Percentiles rank a stretch among this genome's conserved stretches.
phyloP scores from a whole-genome alignment of 2,329 filamentous ascomycete genomes.

The Claviceps digitariae region DNA sequence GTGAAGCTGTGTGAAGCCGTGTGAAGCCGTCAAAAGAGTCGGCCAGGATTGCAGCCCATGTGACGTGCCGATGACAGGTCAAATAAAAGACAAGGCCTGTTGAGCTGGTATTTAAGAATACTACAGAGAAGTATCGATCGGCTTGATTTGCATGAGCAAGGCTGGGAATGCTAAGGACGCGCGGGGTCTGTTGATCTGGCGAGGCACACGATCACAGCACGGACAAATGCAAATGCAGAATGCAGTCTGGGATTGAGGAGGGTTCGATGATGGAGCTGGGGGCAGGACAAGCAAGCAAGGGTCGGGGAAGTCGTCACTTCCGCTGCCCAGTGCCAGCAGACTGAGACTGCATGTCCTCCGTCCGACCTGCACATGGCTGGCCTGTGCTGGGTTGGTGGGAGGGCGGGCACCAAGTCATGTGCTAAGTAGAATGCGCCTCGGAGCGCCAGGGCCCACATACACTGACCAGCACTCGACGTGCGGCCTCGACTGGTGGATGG shows the following conservation, averaged over 20 bases:
- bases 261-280: background rate
- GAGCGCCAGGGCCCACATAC: no score
- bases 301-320: constrained; percentile 1
- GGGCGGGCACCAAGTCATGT: background rate
- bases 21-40: background rate
- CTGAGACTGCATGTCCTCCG: background rate
- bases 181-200: background rate
- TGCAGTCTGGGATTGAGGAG: constrained; percentile 3
- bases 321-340: no score
- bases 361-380: background rate
- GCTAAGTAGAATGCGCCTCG: no score
- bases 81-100: background rate
- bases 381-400: background rate
- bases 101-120: background rate
- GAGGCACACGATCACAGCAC: background rate
- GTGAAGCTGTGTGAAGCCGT: background rate
- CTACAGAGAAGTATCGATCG: background rate
- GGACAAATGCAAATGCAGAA: constrained; percentile 2
- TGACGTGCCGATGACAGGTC: background rate
- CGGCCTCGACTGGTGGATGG: no score
- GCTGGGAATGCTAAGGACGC: background rate
- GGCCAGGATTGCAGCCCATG: background rate
- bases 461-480: no score
- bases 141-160: background rate
- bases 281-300: no score